Percentiles rank a stretch among this genome's conserved stretches.
phyloP scores from a whole-genome alignment of 352 stramenopile species.

The Pythium grandisporangium region DNA sequence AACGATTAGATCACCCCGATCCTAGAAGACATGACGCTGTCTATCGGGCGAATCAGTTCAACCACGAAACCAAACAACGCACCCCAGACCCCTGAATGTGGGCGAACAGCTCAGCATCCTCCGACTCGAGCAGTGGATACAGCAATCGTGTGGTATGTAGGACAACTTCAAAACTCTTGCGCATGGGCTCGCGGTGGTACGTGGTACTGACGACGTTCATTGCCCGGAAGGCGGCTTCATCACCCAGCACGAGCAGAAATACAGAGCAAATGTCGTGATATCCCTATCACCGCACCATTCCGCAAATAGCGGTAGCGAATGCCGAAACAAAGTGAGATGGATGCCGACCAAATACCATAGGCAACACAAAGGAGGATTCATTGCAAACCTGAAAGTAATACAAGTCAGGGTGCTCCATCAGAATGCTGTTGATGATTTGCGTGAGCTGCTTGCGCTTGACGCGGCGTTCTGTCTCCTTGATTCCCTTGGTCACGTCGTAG shows the following conservation, averaged over 20 bases:
- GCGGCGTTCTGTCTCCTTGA: conserved; percentile 56
- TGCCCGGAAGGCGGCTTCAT: conserved; percentile 57
- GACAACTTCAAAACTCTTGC: conserved; percentile 71
- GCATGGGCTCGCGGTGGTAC: conserved; percentile 88
- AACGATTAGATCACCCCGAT: no score
- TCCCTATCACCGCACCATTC: conserved; percentile 59
- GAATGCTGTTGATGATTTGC: conserved; percentile 44
- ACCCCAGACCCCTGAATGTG: conserved; percentile 55
- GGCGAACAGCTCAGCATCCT: conserved; percentile 52
- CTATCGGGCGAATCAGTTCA: neutral
- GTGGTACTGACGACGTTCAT: conserved; percentile 68
- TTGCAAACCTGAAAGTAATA: conserved; percentile 85
- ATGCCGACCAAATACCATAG: neutral
- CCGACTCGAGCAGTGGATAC: conserved; percentile 54
- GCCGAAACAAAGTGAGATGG: neutral
- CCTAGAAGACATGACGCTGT: no score
- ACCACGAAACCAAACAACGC: conserved; percentile 11
- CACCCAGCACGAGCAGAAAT: conserved; percentile 69
- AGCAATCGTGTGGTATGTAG: conserved; percentile 56
- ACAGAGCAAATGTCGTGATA: conserved; percentile 92
- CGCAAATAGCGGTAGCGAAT: conserved; percentile 1
- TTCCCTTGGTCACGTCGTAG: conserved; percentile 50
- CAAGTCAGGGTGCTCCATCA: conserved; percentile 34
- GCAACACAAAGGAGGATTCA: neutral
- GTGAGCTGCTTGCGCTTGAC: conserved; percentile 49